Evolutionary conservation across 148 eudicot species (phyloP).

Genomic region (Chenopodium formosanum): DNA sequence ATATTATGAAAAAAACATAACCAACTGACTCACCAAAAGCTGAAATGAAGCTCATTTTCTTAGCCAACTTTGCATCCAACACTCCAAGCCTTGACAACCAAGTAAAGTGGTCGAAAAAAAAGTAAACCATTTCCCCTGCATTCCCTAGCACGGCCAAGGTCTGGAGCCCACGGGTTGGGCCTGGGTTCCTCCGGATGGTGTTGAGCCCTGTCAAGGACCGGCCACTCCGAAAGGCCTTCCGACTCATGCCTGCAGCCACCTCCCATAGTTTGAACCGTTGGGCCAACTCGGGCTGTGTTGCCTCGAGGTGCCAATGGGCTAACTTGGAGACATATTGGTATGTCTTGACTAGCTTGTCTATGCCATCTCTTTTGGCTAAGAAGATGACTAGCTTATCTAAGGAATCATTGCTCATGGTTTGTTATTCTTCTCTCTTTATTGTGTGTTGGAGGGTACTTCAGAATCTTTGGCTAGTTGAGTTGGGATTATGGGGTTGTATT

Average conservation of each 20-base stretch:
- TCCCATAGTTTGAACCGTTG: slow-evolving; percentile 74
- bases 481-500: slow-evolving; percentile 26
- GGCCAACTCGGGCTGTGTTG: slow-evolving; percentile 50
- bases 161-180: slow-evolving; percentile 46
- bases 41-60: slow-evolving; percentile 79
- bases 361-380: slow-evolving; percentile 93
- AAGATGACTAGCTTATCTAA: slow-evolving; percentile 87
- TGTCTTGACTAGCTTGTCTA: slow-evolving; percentile 95
- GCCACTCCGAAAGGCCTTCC: slow-evolving; percentile 83
- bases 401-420: slow-evolving; percentile 66
- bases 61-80: slow-evolving; percentile 61
- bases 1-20: slow-evolving; percentile 66
- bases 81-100: slow-evolving; percentile 87
- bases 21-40: slow-evolving; percentile 95
- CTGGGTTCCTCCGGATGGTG: slow-evolving; percentile 60
- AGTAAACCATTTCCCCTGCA: slow-evolving; percentile 96
- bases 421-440: not conserved
- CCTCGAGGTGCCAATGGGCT: slow-evolving; percentile 59
- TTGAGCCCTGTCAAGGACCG: slow-evolving; percentile 84
- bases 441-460: not conserved
- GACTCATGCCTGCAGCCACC: slow-evolving; percentile 81
- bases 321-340: slow-evolving; percentile 92
- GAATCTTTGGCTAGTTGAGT: not conserved
- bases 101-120: slow-evolving; percentile 89
- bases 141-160: slow-evolving; percentile 65